Conservation (phyloP, 2,329 filamentous ascomycete genomes). For the Verticillium tricorpus region DNA sequence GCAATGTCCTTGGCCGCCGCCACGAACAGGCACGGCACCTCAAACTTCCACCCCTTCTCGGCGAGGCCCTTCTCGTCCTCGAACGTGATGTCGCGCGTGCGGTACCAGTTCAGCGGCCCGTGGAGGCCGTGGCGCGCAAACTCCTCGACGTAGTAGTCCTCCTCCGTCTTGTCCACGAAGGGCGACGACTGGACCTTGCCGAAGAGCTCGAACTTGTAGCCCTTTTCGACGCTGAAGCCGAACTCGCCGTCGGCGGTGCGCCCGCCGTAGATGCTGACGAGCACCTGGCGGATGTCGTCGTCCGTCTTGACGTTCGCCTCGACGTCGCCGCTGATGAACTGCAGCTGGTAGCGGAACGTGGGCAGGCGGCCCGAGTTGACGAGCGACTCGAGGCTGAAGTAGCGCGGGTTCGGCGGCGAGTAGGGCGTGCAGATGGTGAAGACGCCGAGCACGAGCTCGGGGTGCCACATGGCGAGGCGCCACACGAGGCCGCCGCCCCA, state of each 20-base stretch:
- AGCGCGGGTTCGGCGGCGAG: constrained; percentile 41
- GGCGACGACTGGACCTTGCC: constrained; percentile 44
- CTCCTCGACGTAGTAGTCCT: constrained; percentile 72
- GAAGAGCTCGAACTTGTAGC: constrained; percentile 61
- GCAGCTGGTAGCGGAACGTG: constrained; percentile 73
- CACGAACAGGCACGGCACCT: constrained; percentile 69
- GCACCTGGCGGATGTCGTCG: constrained; percentile 62
- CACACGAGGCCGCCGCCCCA: constrained; percentile 82
- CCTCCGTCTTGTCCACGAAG: constrained; percentile 62
- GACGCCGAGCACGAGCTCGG: constrained; percentile 65
- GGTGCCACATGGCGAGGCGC: constrained; percentile 69
- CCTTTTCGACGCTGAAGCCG: constrained; percentile 55
- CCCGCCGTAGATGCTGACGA: constrained; percentile 41
- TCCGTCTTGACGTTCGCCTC: constrained; percentile 53
- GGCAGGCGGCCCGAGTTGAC: constrained; percentile 48
- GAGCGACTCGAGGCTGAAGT: constrained; percentile 53
- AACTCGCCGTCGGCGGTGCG: constrained; percentile 46
- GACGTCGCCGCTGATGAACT: constrained; percentile 47
- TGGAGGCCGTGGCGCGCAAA: constrained; percentile 66
- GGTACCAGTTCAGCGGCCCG: constrained; percentile 87
- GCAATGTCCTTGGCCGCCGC: constrained; percentile 66
- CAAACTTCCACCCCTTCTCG: constrained; percentile 45
- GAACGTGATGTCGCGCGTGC: constrained; percentile 66
- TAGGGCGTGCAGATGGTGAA: constrained; percentile 83
- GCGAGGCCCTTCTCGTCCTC: constrained; percentile 66